A percentile compares a stretch with the other conserved stretches of the same genome.
Conservation (phyloP, 2,329 filamentous ascomycete species). For the Cadophora gregata region DNA sequence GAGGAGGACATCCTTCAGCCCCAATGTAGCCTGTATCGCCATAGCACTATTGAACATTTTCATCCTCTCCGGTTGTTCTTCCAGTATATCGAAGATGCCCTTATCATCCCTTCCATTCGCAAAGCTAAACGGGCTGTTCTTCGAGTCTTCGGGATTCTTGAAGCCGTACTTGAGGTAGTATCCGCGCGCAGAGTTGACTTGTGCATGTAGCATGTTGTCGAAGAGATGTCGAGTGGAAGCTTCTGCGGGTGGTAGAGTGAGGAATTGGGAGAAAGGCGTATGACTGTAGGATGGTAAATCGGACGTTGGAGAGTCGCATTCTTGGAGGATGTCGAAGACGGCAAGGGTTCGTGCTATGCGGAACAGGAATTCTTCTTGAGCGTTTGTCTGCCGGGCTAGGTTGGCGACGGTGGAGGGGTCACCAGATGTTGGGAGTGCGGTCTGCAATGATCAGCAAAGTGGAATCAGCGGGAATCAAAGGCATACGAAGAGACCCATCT, state of each 20-base stretch:
- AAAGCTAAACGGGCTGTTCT: constrained; percentile 26
- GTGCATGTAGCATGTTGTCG: constrained; percentile 27
- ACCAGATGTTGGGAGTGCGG: constrained; percentile 16
- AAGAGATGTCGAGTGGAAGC: constrained; percentile 21
- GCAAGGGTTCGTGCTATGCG: constrained; percentile 22
- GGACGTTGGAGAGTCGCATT: background rate
- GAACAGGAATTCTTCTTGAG: constrained; percentile 24
- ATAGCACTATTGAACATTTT: constrained; percentile 28
- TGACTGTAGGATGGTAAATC: constrained; percentile 16
- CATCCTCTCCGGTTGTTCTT: constrained; percentile 19
- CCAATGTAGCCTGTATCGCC: constrained; percentile 18
- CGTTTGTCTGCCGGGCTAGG: constrained; percentile 8
- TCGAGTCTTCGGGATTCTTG: constrained; percentile 18
- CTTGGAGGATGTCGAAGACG: constrained; percentile 23
- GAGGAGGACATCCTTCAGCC: constrained; percentile 17
- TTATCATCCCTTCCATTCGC: constrained; percentile 23
- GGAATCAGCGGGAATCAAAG: background rate
- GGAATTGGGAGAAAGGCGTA: constrained; percentile 20
- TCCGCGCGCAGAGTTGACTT: constrained; percentile 15
- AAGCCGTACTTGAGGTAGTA: constrained; percentile 26
- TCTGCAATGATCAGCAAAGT: background rate
- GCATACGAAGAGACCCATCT: constrained; percentile 24
- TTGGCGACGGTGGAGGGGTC: background rate
- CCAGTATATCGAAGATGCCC: constrained; percentile 26
- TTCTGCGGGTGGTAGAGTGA: constrained; percentile 20